A percentile compares a stretch with the other conserved stretches of the same genome.
phyloP scores from a whole-genome alignment of 2,329 filamentous ascomycete genomes.

The Nannizziopsis arthrosporioides region DNA sequence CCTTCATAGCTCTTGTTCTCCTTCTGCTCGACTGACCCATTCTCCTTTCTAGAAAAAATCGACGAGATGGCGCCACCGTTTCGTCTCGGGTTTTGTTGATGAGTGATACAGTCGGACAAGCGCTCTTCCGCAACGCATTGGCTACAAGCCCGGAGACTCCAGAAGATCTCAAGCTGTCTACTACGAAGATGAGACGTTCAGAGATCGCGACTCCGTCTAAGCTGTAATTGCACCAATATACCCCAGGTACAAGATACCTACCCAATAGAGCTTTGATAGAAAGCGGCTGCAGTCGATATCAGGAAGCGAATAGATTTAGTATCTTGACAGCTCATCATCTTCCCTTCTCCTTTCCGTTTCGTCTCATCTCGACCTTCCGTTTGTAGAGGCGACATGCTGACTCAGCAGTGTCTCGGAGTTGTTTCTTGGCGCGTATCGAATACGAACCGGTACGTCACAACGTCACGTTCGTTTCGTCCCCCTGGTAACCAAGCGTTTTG shows the following conservation, averaged over 20 bases:
- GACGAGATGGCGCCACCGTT: slow-evolving; percentile 84
- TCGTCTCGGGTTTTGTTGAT: slow-evolving; percentile 67
- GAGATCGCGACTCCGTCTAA: slow-evolving; percentile 23
- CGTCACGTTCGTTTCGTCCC: background rate
- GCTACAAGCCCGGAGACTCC: slow-evolving; percentile 5
- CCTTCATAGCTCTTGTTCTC: background rate
- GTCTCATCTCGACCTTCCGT: too few species aligned
- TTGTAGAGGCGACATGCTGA: background rate
- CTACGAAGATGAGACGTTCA: slow-evolving; percentile 28
- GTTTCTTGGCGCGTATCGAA: background rate
- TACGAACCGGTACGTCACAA: background rate
- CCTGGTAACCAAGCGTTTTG: slow-evolving; percentile 6
- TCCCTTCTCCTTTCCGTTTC: too few species aligned
- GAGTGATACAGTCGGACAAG: slow-evolving; percentile 59
- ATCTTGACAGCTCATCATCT: too few species aligned
- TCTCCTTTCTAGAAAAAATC: slow-evolving; percentile 53
- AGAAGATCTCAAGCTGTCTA: slow-evolving; percentile 24
- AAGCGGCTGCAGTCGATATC: too few species aligned
- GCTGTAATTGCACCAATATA: background rate
- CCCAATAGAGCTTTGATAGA: too few species aligned
- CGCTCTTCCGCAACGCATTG: slow-evolving; percentile 46
- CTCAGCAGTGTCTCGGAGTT: slow-evolving; percentile 6
- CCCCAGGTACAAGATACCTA: too few species aligned
- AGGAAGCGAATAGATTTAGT: too few species aligned
- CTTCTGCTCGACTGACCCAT: background rate